Percentiles rank a stretch among this genome's conserved stretches.
phyloP scores from a whole-genome alignment of 1,284 basidiomycete genomes.

The Malassezia equina region DNA sequence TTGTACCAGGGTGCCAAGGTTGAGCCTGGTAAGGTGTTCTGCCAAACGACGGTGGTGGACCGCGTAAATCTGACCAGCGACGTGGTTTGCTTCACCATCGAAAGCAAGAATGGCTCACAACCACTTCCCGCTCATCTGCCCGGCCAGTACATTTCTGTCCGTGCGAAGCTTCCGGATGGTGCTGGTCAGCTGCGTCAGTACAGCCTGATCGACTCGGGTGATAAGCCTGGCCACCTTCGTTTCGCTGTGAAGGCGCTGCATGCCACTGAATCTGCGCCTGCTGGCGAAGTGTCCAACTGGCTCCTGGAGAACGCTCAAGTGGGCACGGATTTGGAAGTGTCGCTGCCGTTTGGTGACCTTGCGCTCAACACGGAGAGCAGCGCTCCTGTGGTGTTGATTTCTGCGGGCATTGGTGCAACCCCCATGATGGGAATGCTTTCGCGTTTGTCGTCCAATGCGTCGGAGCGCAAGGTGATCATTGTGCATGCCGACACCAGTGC shows the following conservation, averaged over 20 bases:
- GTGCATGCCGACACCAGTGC: background rate
- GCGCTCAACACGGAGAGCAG: background rate
- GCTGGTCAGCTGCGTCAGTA: slow-evolving; percentile 11
- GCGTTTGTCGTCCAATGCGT: background rate
- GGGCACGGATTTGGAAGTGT: slow-evolving; percentile 2
- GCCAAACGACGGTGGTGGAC: background rate
- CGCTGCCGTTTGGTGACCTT: slow-evolving; percentile 12
- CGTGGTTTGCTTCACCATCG: slow-evolving; percentile 1
- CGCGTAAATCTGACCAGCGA: background rate
- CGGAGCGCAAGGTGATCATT: background rate
- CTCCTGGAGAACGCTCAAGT: background rate
- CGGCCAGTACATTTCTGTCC: slow-evolving; percentile 14
- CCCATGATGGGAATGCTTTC: slow-evolving; percentile 13
- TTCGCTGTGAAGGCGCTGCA: slow-evolving; percentile 8
- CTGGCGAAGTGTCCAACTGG: slow-evolving; percentile 15
- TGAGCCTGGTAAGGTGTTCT: slow-evolving; percentile 12
- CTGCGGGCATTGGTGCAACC: slow-evolving; percentile 10
- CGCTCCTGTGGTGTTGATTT: slow-evolving; percentile 8
- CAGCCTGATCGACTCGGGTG: slow-evolving; percentile 5
- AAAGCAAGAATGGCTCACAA: background rate
- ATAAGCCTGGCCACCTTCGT: background rate
- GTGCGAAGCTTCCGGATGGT: slow-evolving; percentile 6
- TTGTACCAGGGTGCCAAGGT: slow-evolving; percentile 6
- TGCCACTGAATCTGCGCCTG: background rate
- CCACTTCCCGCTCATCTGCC: slow-evolving; percentile 5